These are phyloP conservation scores for Oryza brachyantha DNA, from an alignment of 176 grass and related monocot genomes.

Conservation along the genomic window DNA sequence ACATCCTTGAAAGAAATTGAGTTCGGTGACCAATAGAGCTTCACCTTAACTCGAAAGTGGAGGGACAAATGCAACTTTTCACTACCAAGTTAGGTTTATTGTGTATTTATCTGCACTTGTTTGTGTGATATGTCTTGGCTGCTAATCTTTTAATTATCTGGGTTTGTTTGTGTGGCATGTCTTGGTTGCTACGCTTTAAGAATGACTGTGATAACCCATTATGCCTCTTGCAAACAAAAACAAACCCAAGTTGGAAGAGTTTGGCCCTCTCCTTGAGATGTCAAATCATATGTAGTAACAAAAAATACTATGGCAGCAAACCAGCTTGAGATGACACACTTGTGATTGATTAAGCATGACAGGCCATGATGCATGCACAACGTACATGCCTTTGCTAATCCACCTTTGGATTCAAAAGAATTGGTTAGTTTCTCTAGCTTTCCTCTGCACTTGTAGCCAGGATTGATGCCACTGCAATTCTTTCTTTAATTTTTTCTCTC, in stretches of 20 bases:
- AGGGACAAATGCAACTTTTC: not conserved
- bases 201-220: not conserved
- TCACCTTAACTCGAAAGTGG: not conserved
- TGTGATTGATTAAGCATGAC: conserved; percentile 18
- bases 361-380: conserved; percentile 7
- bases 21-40: not conserved
- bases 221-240: not conserved
- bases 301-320: not conserved
- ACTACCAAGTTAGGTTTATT: not conserved
- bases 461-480: conserved; percentile 17
- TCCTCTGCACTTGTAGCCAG: conserved; percentile 4
- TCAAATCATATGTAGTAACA: not conserved
- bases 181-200: not conserved
- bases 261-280: not conserved
- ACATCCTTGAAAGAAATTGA: not conserved
- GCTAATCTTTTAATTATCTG: not conserved
- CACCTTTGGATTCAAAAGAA: conserved; percentile 23
- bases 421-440: not conserved
- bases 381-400: conserved; percentile 24
- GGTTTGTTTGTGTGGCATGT: not conserved
- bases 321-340: conserved; percentile 7
- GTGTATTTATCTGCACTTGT: not conserved
- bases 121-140: not conserved
- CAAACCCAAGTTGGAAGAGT: not conserved
- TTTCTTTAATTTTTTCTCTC: too few species aligned